Evolutionary conservation across 1,139 yeast species (phyloP).

Genomic region (Nadsonia starkeyi-henricii): DNA sequence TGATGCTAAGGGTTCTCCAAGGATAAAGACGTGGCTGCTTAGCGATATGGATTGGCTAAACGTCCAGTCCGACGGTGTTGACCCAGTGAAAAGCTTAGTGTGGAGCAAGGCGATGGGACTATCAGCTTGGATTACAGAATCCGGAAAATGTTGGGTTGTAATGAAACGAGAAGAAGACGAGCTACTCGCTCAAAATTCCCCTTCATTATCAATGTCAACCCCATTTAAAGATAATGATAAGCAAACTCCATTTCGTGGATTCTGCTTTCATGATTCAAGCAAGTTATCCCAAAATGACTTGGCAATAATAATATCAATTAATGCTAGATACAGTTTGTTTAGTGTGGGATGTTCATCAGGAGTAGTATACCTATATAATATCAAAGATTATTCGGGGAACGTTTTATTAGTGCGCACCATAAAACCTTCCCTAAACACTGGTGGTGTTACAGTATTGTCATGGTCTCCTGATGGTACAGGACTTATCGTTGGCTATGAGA

Average conservation of each 20-base stretch:
- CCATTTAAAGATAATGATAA: conserved; percentile 3
- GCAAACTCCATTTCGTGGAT: conserved; percentile 10
- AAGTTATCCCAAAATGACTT: conserved; percentile 10
- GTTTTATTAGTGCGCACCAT: conserved; percentile 16
- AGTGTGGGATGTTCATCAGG: conserved; percentile 25
- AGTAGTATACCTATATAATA: conserved; percentile 20
- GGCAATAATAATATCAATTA: conserved; percentile 20
- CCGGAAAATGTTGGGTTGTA: not conserved
- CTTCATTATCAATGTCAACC: not conserved
- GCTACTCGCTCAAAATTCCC: not conserved
- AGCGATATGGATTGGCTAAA: conserved; percentile 18
- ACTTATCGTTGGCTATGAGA: conserved; percentile 23
- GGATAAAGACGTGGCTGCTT: conserved; percentile 13
- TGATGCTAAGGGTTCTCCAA: conserved; percentile 9
- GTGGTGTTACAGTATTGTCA: conserved; percentile 18
- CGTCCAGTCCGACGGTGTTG: conserved; percentile 1
- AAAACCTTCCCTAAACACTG: conserved; percentile 20
- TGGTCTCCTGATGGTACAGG: conserved; percentile 26
- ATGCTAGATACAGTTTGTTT: conserved; percentile 24
- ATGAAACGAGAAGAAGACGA: not conserved
- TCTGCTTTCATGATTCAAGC: conserved; percentile 13
- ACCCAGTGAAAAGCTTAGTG: conserved; percentile 1
- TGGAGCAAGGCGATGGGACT: conserved; percentile 7
- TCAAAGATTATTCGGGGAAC: conserved; percentile 23
- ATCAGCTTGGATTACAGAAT: conserved; percentile 3